Evolutionary conservation across 2,329 filamentous ascomycete genomes (phyloP).

Genomic region (Ophiocordyceps unilateralis): DNA sequence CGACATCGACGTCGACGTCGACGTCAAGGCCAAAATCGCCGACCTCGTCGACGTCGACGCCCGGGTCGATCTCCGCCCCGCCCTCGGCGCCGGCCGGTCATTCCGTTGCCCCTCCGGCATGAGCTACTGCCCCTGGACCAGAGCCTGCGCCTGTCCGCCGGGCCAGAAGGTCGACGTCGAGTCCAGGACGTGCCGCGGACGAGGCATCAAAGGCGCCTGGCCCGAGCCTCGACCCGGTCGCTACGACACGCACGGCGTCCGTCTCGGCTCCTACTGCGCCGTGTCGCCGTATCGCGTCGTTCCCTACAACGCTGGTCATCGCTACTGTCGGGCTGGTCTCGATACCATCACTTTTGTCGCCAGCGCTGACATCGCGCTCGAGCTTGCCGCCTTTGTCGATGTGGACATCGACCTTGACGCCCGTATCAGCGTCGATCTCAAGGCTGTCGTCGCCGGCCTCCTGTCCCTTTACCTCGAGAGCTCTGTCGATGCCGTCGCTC

Average conservation of each 20-base stretch:
- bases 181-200: constrained; percentile 11
- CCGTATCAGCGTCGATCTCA: constrained; percentile 13
- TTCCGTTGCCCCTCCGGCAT: constrained; percentile 17
- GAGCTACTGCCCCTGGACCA: constrained; percentile 20
- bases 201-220: constrained; percentile 13
- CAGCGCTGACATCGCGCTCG: constrained; percentile 11
- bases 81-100: constrained; percentile 5
- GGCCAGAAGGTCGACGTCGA: constrained; percentile 21
- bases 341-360: constrained; percentile 17
- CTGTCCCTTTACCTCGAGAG: constrained; percentile 15
- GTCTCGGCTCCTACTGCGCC: constrained; percentile 17
- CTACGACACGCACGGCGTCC: constrained; percentile 10
- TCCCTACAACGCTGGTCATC: constrained; percentile 15
- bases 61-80: constrained; percentile 6
- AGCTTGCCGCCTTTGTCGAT: constrained; percentile 7
- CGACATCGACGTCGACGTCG: not conserved
- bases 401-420: constrained; percentile 7
- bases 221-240: constrained; percentile 12
- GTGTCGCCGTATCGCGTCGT: constrained; percentile 17
- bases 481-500: constrained; percentile 13
- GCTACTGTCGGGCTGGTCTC: constrained; percentile 18
- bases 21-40: constrained; percentile 3
- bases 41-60: constrained; percentile 3
- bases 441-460: constrained; percentile 15
- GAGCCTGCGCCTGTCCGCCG: constrained; percentile 24